Percentiles rank a stretch among this genome's conserved stretches.
These are phyloP conservation scores for Mortierella sp. DNA, from an alignment of 371 early-diverging fungal genomes.

Conservation along the genomic window DNA sequence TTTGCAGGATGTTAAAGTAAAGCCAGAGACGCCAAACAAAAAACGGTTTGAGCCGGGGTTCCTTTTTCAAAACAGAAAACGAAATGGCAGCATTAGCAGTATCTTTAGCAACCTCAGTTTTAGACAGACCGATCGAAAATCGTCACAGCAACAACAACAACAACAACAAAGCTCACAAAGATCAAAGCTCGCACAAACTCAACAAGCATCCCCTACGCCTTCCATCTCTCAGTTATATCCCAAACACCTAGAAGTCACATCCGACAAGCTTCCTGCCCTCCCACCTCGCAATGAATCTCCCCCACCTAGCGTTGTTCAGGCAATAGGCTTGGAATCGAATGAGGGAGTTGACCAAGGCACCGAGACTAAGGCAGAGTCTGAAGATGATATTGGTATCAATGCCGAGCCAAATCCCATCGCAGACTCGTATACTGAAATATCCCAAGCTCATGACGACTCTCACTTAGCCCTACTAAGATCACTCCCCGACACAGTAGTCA, in stretches of 20 bases:
- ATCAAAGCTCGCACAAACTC: not conserved
- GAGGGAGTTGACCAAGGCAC: not conserved
- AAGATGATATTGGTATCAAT: not conserved
- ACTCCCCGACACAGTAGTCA: not conserved
- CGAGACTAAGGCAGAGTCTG: not conserved
- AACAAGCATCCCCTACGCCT: not conserved
- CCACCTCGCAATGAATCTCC: not conserved
- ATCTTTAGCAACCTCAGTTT: constrained; percentile 3
- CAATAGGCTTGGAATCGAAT: not conserved
- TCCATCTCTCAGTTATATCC: not conserved
- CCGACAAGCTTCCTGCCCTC: not conserved
- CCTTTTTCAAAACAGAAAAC: constrained; percentile 4
- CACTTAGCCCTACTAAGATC: not conserved
- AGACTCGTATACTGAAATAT: not conserved
- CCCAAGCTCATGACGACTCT: not conserved
- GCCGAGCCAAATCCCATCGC: not conserved
- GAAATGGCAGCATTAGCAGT: constrained; percentile 3
- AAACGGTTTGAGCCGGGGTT: constrained; percentile 7
- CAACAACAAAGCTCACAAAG: not conserved
- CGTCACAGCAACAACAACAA: not conserved
- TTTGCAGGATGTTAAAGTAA: not conserved
- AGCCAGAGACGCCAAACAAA: constrained; percentile 9
- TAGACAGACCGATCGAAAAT: not conserved
- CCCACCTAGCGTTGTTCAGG: not conserved
- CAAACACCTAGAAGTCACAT: not conserved